A percentile compares a stretch with the other conserved stretches of the same genome.
phyloP scores from a whole-genome alignment of 2,329 filamentous ascomycete species.

The Penicillium sp. region DNA sequence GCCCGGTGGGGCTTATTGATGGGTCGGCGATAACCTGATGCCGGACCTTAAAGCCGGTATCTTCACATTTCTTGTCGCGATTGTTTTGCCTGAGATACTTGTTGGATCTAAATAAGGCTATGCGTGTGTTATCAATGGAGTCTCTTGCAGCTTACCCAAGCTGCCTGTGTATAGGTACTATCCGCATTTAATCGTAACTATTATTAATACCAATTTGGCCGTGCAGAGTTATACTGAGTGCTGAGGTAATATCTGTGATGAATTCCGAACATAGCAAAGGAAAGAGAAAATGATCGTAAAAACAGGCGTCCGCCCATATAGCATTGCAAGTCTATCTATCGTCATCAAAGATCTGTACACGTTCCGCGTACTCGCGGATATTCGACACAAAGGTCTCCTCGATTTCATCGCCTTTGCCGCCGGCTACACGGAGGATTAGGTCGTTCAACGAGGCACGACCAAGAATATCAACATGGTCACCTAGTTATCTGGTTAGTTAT shows the following conservation, averaged over 20 bases:
- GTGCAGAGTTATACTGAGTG: not conserved
- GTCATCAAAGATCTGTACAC: slow-evolving; percentile 80
- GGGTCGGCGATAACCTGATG: not conserved
- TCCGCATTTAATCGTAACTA: not conserved
- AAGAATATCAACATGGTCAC: slow-evolving; percentile 95
- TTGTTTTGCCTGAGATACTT: not conserved
- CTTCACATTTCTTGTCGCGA: not conserved
- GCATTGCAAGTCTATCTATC: slow-evolving; percentile 26
- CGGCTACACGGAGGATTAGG: slow-evolving; percentile 79
- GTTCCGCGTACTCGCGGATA: slow-evolving; percentile 78
- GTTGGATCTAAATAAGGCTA: too few relatives aligned
- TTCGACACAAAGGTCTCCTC: slow-evolving; percentile 75
- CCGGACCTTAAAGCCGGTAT: not conserved
- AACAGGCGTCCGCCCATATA: not conserved
- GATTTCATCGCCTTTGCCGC: slow-evolving; percentile 78
- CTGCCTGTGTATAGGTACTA: not conserved
- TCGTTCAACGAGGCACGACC: slow-evolving; percentile 88
- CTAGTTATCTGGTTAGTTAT: slow-evolving; percentile 33
- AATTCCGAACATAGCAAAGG: too few relatives aligned
- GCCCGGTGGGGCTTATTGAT: not conserved
- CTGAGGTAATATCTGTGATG: too few relatives aligned
- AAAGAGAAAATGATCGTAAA: not conserved
- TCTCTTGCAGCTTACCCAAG: not conserved
- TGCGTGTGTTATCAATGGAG: too few relatives aligned
- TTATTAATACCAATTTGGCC: not conserved